Percentiles rank a stretch among this genome's conserved stretches.
Conservation (phyloP, 108 stramenopile species). For the Ochromonas danica region DNA sequence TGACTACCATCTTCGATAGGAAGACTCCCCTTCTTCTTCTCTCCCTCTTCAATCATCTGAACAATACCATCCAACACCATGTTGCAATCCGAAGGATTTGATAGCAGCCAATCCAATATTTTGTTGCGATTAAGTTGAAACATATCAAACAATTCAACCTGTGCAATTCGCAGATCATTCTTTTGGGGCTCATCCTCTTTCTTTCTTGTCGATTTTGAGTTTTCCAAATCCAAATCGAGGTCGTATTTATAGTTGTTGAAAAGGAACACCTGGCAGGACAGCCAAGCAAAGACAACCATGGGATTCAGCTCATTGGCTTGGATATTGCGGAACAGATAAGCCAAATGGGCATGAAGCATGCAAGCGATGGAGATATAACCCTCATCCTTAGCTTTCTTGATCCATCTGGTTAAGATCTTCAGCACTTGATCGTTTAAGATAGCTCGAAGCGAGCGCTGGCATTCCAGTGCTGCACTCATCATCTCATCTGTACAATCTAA, state of each 20-base stretch:
- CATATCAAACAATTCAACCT: constrained; percentile 26
- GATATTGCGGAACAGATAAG: constrained; percentile 92
- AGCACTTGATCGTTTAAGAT: constrained; percentile 53
- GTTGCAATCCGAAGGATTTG: constrained; percentile 74
- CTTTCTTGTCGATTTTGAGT: background rate
- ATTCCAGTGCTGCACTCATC: constrained; percentile 46
- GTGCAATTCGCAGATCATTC: constrained; percentile 8
- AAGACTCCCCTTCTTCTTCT: constrained; percentile 8
- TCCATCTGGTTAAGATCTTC: constrained; percentile 93
- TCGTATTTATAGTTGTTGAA: constrained; percentile 96
- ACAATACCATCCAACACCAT: constrained; percentile 92
- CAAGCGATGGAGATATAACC: constrained; percentile 77
- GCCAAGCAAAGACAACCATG: constrained; percentile 78
- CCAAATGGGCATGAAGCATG: constrained; percentile 89
- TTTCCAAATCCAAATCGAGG: constrained; percentile 63
- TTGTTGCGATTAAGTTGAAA: constrained; percentile 87
- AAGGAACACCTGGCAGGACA: constrained; percentile 92
- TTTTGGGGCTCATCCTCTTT: background rate
- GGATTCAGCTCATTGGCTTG: constrained; percentile 81
- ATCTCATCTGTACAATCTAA: constrained; percentile 35
- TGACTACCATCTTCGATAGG: background rate
- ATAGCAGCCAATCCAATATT: constrained; percentile 82
- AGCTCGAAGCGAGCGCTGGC: constrained; percentile 39
- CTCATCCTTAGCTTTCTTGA: constrained; percentile 62
- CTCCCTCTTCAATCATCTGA: constrained; percentile 78